These are phyloP conservation scores for Coemansia sp. DNA, from an alignment of 192 early-diverging fungal genomes.

Conservation along the genomic window DNA sequence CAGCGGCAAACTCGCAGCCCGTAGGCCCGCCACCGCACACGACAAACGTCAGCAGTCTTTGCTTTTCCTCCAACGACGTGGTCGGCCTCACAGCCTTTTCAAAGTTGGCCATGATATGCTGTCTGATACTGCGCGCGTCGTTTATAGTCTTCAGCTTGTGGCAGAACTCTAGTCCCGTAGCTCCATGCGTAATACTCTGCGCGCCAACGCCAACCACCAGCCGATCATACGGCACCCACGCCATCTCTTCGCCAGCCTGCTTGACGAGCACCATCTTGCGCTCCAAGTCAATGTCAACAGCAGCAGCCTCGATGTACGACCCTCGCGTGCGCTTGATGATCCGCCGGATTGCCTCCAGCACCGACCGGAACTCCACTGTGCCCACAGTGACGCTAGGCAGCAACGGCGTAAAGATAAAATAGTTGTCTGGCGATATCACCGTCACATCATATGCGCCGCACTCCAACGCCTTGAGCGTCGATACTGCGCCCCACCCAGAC, in stretches of 20 bases:
- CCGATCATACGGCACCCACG: constrained; percentile 72
- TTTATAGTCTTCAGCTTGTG: constrained; percentile 81
- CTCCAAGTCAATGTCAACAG: constrained; percentile 82
- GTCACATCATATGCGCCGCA: constrained; percentile 77
- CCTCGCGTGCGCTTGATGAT: constrained; percentile 82
- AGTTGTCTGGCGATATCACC: constrained; percentile 83
- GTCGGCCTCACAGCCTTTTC: constrained; percentile 76
- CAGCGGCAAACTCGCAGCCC: constrained; percentile 75
- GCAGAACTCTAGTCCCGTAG: constrained; percentile 82
- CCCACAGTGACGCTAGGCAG: constrained; percentile 82
- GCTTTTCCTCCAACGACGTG: constrained; percentile 63
- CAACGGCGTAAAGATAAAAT: constrained; percentile 84
- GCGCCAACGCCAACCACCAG: constrained; percentile 84
- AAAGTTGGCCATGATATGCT: constrained; percentile 80
- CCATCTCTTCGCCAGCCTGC: constrained; percentile 64
- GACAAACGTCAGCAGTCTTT: constrained; percentile 76
- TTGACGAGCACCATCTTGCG: constrained; percentile 77
- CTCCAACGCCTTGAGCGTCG: constrained; percentile 73
- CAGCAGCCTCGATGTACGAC: constrained; percentile 83
- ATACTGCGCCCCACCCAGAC: constrained; percentile 56
- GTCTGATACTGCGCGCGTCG: constrained; percentile 81
- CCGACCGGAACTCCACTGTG: constrained; percentile 84
- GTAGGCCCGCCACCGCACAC: constrained; percentile 90
- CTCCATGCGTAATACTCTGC: constrained; percentile 79
- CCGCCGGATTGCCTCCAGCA: constrained; percentile 87